Conservation (phyloP, 208 protist genomes). For the Trypanosoma scelopori region DNA sequence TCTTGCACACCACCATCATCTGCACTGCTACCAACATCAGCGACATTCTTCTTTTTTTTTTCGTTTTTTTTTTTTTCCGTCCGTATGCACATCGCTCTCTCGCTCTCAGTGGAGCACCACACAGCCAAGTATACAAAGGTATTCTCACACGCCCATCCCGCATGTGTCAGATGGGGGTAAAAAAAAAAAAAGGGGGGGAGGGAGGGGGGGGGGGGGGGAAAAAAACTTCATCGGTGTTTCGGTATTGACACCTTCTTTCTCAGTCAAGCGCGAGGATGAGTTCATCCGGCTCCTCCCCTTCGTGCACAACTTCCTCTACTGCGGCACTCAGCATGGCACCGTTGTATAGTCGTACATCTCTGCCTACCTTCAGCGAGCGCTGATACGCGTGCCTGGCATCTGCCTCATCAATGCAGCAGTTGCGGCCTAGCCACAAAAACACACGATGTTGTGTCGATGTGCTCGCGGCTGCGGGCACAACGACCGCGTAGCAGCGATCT, state of each 20-base stretch:
- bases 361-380: slow-evolving; percentile 19
- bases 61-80: no score
- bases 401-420: slow-evolving; percentile 28
- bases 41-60: no score
- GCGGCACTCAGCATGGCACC: slow-evolving; percentile 28
- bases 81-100: no score
- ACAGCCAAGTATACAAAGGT: no score
- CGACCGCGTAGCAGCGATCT: slow-evolving; percentile 50
- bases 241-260: neutral
- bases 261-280: slow-evolving; percentile 49
- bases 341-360: slow-evolving; percentile 20
- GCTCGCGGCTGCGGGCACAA: slow-evolving; percentile 31
- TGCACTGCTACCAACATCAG: no score
- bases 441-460: slow-evolving; percentile 18
- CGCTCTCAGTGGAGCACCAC: no score
- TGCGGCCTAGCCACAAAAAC: slow-evolving; percentile 55
- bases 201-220: slow-evolving; percentile 8
- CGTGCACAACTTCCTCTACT: slow-evolving; percentile 45
- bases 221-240: neutral
- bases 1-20: no score
- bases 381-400: slow-evolving; percentile 27
- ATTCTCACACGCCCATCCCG: no score
- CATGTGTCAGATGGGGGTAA: slow-evolving; percentile 11
- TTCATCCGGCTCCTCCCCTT: slow-evolving; percentile 74
- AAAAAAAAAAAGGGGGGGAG: slow-evolving; percentile 29